Evolutionary conservation across 2,329 filamentous ascomycete species (phyloP), one percentile per base, ranked within the genome.

Genomic region (Clonostachys byssicola): DNA sequence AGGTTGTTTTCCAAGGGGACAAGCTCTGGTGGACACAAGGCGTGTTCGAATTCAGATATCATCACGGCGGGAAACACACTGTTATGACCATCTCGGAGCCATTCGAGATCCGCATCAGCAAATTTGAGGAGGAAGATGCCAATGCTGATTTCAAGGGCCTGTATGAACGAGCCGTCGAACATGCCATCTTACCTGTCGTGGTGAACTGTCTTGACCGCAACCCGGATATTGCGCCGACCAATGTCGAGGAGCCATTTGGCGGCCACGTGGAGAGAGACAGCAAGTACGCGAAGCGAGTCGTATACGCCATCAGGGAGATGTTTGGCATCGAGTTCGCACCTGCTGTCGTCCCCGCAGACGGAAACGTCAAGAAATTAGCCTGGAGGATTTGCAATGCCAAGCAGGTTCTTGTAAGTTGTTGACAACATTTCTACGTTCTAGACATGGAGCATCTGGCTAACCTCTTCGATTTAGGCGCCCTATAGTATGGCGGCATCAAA

Each of bases 1-100:
- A 96, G 63, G 85, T 97, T 60, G 67, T 89, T 12, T 97, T 99
- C 61, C 76, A 85, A 10, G 92, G 94, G 43, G 92, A 97, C 70
- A 96, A 95, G 69, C 78, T 96, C 3, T 99, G 90, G 86, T 99
- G 94, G 94, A 95, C 88, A 0, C 88, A 92, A 51, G 94, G 94
- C 47, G 88, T 95, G 4, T 99, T 96, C 60, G 94, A 99, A 61
- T 95, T 99, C 73, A 85, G 94, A 39, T 96, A 96, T 68, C 94
- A 99, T 67, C 94, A 99, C 67, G 86, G 89, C 56, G 91, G 91
- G 47, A 88, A 87, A 58, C 91, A 99, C 68, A 89, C 88, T 55
- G 92, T 95, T 60, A 94, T 99, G 88, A 83, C 90, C 16, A 88
- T 97, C 51, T 96, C 92, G 6, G 81, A 90, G 55, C 92, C 94